Evolutionary conservation across 2,329 filamentous ascomycete genomes (phyloP), one percentile per base, ranked within the genome.

Genomic region (Gaeumannomyces sp.): DNA sequence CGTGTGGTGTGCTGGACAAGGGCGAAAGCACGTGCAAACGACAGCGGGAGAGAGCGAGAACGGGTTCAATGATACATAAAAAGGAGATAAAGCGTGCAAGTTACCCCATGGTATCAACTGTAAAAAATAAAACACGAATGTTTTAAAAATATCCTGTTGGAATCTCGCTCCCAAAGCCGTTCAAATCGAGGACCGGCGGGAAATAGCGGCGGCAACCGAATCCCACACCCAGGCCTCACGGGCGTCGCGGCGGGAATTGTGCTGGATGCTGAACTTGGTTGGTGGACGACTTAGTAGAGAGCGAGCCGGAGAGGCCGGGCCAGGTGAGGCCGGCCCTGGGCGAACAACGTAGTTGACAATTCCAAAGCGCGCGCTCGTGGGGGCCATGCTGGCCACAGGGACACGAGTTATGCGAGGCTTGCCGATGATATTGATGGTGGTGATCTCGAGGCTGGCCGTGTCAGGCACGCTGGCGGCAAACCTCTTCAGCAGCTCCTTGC

Each of bases 371-470:
- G 67, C 68, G 31, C 63, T 70, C 5, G 65, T 71, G 2, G 75
- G 74, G 31, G 45, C 66, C 33, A 81, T 71, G 29, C 79, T 77
- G 2, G 67, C 67, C 2, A 79, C 64, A 59, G 64, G 67, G 53
- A 79, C 71, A 25, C 67, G 70, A 68, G 72, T 76, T 13, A 74
- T 65, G 57, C 83, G 80, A 35, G 84, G 83, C 73, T 83, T 84
- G 67, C 80, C 81, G 69, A 85, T 81, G 68, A 79, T 70, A 71
- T 80, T 83, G 77, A 86, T 83, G 63, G 83, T 86, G 53, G 82
- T 83, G 66, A 86, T 70, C 64, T 83, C 80, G 22, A 87, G 74
- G 62, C 74, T 76, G 0, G 81, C 79, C 7, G 78, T 76, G 14
- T 77, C 70, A 4, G 80, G 76, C 1, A 85, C 81, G 33, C 73